Percentiles rank a stretch among this genome's conserved stretches.
Conservation (phyloP, 164 flowering plant species). For the Cinnamomum chago region DNA sequence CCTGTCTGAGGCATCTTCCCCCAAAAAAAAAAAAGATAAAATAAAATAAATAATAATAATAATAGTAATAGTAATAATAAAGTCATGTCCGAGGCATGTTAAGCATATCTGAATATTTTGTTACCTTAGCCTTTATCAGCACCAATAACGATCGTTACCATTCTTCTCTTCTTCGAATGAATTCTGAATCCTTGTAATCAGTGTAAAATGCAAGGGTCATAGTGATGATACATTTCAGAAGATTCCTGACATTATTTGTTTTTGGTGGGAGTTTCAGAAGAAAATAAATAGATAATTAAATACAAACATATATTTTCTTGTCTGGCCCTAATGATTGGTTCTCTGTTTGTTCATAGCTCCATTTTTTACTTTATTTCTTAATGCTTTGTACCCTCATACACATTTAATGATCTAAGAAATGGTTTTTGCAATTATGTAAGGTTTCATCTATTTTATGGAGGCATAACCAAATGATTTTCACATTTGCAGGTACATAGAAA, state of each 20-base stretch:
- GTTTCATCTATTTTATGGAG: conserved; percentile 1
- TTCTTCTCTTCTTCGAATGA: not conserved
- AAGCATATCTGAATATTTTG: no score
- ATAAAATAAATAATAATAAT: no score
- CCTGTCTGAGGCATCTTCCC: no score
- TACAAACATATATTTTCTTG: not conserved
- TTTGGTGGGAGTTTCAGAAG: no score
- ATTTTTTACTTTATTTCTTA: not conserved
- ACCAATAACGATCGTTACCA: not conserved
- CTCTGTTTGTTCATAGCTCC: not conserved
- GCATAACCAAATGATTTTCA: conserved; percentile 1
- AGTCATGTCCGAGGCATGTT: no score
- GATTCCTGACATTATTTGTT: not conserved
- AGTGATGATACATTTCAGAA: not conserved
- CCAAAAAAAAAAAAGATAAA: no score
- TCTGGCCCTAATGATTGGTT: not conserved
- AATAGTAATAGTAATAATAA: no score
- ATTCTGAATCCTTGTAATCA: not conserved
- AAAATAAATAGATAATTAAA: no score
- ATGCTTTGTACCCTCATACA: not conserved
- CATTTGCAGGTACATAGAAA: conserved; percentile 68
- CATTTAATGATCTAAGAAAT: not conserved
- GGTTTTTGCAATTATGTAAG: not conserved
- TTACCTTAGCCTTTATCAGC: not conserved
- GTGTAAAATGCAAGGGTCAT: not conserved